phyloP scores from a whole-genome alignment of 768 basidiomycete species.

The Tulasnella sp. region DNA sequence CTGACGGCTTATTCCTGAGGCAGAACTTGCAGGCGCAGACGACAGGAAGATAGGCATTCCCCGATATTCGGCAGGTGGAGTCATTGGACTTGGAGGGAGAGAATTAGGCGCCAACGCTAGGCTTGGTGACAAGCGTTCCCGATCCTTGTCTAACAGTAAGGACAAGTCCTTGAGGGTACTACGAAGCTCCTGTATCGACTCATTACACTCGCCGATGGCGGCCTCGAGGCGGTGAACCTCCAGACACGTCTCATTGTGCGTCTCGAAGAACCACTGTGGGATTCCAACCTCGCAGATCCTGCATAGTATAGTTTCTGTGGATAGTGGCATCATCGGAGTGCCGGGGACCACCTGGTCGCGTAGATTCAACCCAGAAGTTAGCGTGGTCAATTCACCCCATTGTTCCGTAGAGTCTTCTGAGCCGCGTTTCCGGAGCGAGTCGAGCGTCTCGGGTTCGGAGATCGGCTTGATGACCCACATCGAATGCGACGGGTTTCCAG shows the following conservation, averaged over 20 bases:
- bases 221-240: constrained; percentile 94
- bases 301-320: constrained; percentile 76
- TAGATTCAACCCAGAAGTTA: constrained; percentile 16
- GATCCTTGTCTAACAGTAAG: constrained; percentile 37
- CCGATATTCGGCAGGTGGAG: constrained; percentile 62
- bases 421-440: not conserved
- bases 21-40: constrained; percentile 4
- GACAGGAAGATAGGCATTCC: constrained; percentile 77
- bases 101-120: not conserved
- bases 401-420: too few relatives aligned
- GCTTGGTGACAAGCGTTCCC: not conserved
- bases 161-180: constrained; percentile 75
- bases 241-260: constrained; percentile 98
- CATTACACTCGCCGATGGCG: constrained; percentile 88
- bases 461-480: constrained; percentile 91
- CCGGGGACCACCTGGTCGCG: constrained; percentile 33
- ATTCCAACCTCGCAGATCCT: constrained; percentile 96
- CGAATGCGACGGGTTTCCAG: constrained; percentile 80
- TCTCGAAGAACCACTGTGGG: constrained; percentile 99
- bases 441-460: constrained; percentile 3
- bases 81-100: constrained; percentile 38
- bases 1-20: not conserved
- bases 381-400: not conserved
- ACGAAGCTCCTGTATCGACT: constrained; percentile 76
- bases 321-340: constrained; percentile 57